phyloP scores from a whole-genome alignment of 352 stramenopile genomes.

The Elongisporangium senticosum region DNA sequence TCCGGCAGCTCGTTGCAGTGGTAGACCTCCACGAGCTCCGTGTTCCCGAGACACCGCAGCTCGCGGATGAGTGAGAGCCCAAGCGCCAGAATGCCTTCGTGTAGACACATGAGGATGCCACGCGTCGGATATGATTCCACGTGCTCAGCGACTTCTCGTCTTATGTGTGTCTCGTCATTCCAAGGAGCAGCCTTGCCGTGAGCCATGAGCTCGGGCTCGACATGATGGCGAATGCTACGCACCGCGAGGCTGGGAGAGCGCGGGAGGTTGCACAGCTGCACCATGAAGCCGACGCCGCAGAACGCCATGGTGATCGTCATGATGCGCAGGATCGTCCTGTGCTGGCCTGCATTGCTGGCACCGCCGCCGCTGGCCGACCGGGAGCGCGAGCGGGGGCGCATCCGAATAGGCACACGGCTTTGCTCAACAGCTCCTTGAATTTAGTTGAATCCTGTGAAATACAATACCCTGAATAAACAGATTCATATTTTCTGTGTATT shows the following conservation, averaged over 20 bases:
- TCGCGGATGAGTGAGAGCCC: constrained; percentile 23
- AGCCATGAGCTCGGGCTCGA: neutral
- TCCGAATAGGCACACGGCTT: neutral
- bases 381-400: neutral
- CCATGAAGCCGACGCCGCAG: neutral
- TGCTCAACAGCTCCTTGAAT: neutral
- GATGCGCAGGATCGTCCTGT: neutral
- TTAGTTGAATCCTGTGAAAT: neutral
- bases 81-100: constrained; percentile 9
- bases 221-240: neutral
- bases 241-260: neutral
- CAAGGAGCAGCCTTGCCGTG: neutral
- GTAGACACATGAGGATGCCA: constrained; percentile 17
- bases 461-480: neutral
- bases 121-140: neutral
- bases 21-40: constrained; percentile 19
- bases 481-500: neutral
- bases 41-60: constrained; percentile 17
- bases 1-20: constrained; percentile 17
- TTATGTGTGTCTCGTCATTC: neutral
- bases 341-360: neutral
- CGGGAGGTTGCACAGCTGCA: neutral
- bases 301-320: neutral
- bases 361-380: neutral
- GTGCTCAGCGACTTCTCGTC: neutral